These are phyloP conservation scores for Pinus taeda DNA, from an alignment of 75 land plant species.

Conservation along the genomic window DNA sequence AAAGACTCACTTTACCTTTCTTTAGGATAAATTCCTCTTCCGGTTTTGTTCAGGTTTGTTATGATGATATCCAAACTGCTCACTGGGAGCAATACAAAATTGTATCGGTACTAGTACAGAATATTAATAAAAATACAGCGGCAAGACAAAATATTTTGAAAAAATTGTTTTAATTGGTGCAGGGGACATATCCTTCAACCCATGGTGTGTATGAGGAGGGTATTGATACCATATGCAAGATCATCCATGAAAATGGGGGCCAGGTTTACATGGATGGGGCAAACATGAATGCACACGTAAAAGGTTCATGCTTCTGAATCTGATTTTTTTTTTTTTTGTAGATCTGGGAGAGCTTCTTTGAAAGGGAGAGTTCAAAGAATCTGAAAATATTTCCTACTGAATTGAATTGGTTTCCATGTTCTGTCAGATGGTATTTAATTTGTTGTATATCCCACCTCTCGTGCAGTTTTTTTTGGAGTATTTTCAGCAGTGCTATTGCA, in stretches of 20 bases:
- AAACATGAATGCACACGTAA: slow-evolving; percentile 99
- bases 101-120: neutral
- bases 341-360: too few relatives aligned
- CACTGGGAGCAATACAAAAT: neutral
- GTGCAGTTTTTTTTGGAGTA: neutral
- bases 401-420: neutral
- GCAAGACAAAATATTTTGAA: neutral
- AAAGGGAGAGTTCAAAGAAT: too few relatives aligned
- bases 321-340: too few relatives aligned
- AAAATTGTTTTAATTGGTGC: slow-evolving; percentile 6
- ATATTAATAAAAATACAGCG: neutral
- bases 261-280: slow-evolving; percentile 99
- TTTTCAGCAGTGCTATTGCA: neutral
- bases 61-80: neutral
- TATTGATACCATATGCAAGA: slow-evolving; percentile 94
- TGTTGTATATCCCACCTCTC: too few relatives aligned
- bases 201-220: slow-evolving; percentile 99
- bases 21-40: neutral
- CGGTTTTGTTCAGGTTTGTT: neutral
- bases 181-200: slow-evolving; percentile 99
- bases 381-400: neutral
- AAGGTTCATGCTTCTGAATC: neutral
- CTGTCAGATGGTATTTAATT: neutral
- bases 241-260: slow-evolving; percentile 96
- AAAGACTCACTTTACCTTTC: too few relatives aligned